Percentiles rank a stretch among this genome's conserved stretches.
These are phyloP conservation scores for Microbotryum intermedium DNA, from an alignment of 1,284 basidiomycete species.

Conservation along the genomic window DNA sequence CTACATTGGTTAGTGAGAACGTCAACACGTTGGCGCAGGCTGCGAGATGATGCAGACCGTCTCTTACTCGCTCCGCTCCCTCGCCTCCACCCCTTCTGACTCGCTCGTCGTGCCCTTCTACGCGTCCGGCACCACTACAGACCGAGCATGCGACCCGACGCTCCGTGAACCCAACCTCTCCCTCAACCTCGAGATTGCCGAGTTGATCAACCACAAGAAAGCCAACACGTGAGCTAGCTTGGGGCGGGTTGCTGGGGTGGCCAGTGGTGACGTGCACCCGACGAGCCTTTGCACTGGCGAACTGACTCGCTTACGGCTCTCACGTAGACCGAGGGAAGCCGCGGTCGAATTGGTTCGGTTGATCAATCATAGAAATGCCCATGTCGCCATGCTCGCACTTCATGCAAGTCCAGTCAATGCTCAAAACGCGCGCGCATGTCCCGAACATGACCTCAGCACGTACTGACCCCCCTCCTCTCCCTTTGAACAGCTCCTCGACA, in stretches of 20 bases:
- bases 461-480: not conserved
- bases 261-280: not conserved
- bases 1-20: constrained; percentile 18
- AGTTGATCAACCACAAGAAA: constrained; percentile 77
- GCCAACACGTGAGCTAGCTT: constrained; percentile 74
- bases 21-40: not conserved
- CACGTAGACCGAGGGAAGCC: constrained; percentile 68
- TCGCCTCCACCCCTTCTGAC: not conserved
- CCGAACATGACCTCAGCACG: not conserved
- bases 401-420: constrained; percentile 31
- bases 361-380: constrained; percentile 81
- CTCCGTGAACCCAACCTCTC: constrained; percentile 84
- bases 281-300: not conserved
- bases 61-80: not conserved
- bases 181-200: constrained; percentile 80
- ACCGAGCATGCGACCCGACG: constrained; percentile 80
- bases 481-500: constrained; percentile 59
- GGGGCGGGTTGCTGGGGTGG: not conserved
- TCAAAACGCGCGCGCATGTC: too few species aligned
- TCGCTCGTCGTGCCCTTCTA: too few species aligned
- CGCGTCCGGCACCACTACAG: constrained; percentile 18
- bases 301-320: not conserved
- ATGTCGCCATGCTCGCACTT: constrained; percentile 69
- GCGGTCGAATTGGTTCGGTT: constrained; percentile 72
- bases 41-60: not conserved